Conservation (phyloP, 1,284 basidiomycete genomes). For the Austroboletus olivaceoglutinosus region DNA sequence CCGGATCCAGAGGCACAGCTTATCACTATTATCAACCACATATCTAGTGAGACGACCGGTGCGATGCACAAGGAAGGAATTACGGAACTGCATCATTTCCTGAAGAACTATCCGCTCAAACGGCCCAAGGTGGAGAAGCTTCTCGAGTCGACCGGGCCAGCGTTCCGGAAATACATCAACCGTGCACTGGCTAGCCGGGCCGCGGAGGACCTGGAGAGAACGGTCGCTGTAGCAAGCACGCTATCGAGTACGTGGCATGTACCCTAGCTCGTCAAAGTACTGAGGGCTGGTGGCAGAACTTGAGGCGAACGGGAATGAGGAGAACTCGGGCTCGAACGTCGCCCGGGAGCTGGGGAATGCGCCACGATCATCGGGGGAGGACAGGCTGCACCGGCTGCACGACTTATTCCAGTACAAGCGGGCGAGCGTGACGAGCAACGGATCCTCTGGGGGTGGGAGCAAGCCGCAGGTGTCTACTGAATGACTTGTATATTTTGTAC, state of each 20-base stretch:
- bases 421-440: constrained; percentile 63
- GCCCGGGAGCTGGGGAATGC: constrained; percentile 23
- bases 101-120: constrained; percentile 91
- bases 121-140: constrained; percentile 82
- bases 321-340: constrained; percentile 28
- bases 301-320: constrained; percentile 52
- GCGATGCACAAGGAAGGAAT: constrained; percentile 88
- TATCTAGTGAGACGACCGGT: constrained; percentile 84
- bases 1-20: constrained; percentile 79
- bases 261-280: constrained; percentile 2
- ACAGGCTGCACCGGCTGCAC: constrained; percentile 71
- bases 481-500: constrained; percentile 24
- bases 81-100: constrained; percentile 92
- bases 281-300: constrained; percentile 47
- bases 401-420: constrained; percentile 77
- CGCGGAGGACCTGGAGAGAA: constrained; percentile 79
- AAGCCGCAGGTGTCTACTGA: constrained; percentile 19
- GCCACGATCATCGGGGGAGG: constrained; percentile 43
- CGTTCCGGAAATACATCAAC: constrained; percentile 83
- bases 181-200: constrained; percentile 79
- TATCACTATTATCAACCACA: constrained; percentile 83
- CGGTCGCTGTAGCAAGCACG: constrained; percentile 73
- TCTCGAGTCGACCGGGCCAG: constrained; percentile 77
- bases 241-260: constrained; percentile 59
- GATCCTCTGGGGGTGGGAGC: constrained; percentile 43